Conservation (phyloP, 257 asterid species). For the Eustoma russellianum region DNA sequence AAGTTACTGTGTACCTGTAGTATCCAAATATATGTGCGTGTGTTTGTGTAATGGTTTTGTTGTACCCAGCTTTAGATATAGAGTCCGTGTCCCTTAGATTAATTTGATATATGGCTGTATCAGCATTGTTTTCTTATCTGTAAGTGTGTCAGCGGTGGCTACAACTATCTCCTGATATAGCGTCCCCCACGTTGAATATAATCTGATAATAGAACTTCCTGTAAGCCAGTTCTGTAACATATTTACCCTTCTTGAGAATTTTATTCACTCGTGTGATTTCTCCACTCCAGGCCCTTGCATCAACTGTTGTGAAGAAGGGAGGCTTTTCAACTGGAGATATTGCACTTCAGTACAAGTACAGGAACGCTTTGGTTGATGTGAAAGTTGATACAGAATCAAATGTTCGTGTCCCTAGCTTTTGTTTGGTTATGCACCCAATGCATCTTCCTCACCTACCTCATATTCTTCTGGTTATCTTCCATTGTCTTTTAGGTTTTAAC, state of each 20-base stretch:
- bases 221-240: too few species aligned
- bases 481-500: slow-evolving; percentile 43
- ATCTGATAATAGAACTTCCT: too few species aligned
- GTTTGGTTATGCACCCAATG: slow-evolving; percentile 1
- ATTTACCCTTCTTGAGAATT: background rate
- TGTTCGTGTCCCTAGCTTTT: slow-evolving; percentile 30
- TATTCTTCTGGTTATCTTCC: slow-evolving; percentile 9
- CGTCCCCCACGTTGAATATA: too few species aligned
- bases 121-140: too few species aligned
- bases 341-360: slow-evolving; percentile 55
- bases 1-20: too few species aligned
- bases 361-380: slow-evolving; percentile 45
- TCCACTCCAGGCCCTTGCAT: slow-evolving; percentile 52
- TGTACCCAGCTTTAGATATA: too few species aligned
- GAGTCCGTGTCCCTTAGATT: too few species aligned
- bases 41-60: too few species aligned
- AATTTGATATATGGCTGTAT: too few species aligned
- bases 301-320: slow-evolving; percentile 75
- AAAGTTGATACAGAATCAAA: slow-evolving; percentile 91
- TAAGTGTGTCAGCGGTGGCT: background rate
- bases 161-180: too few species aligned
- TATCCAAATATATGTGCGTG: too few species aligned
- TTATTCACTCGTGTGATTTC: background rate
- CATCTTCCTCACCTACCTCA: slow-evolving; percentile 3
- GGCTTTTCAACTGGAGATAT: slow-evolving; percentile 85